A percentile compares a stretch with the other conserved stretches of the same genome.
phyloP scores from a whole-genome alignment of 306 rosid species.

The Vigna radiata region DNA sequence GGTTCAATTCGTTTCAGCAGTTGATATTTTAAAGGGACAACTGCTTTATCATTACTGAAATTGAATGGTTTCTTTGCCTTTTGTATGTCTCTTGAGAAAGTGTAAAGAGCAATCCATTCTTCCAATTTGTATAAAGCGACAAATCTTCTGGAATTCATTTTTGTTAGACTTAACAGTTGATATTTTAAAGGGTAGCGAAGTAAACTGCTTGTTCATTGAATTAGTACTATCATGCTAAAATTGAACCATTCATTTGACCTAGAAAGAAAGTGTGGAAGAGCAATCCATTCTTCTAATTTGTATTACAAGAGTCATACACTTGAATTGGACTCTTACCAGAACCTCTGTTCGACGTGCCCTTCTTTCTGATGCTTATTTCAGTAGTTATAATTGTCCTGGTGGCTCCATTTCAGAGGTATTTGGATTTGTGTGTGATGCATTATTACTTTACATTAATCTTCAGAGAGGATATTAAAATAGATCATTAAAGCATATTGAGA shows the following conservation, averaged over 20 bases:
- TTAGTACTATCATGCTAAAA: slow-evolving; percentile 21
- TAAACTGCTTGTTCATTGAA: slow-evolving; percentile 9
- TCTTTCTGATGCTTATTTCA: neutral
- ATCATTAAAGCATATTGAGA: slow-evolving; percentile 10
- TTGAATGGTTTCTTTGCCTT: slow-evolving; percentile 5
- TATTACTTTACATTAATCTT: neutral
- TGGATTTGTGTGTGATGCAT: neutral
- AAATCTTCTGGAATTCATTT: slow-evolving; percentile 6
- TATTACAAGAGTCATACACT: neutral
- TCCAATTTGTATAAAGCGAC: neutral
- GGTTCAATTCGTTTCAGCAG: slow-evolving; percentile 1
- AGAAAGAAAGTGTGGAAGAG: slow-evolving; percentile 6
- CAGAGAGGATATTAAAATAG: neutral
- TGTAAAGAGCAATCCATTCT: neutral
- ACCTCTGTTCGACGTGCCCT: neutral
- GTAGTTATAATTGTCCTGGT: neutral
- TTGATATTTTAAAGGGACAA: slow-evolving; percentile 10
- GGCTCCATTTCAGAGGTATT: slow-evolving; percentile 25
- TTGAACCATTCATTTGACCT: slow-evolving; percentile 4
- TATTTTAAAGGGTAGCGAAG: slow-evolving; percentile 24
- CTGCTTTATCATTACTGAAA: neutral
- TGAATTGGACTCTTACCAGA: slow-evolving; percentile 4
- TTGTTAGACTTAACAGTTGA: neutral
- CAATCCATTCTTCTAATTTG: slow-evolving; percentile 3
- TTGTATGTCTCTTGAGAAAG: slow-evolving; percentile 15